Evolutionary conservation across 495 filamentous ascomycete species (phyloP), one percentile per base, ranked within the genome.

Genomic region (Aspergillus wentii): DNA sequence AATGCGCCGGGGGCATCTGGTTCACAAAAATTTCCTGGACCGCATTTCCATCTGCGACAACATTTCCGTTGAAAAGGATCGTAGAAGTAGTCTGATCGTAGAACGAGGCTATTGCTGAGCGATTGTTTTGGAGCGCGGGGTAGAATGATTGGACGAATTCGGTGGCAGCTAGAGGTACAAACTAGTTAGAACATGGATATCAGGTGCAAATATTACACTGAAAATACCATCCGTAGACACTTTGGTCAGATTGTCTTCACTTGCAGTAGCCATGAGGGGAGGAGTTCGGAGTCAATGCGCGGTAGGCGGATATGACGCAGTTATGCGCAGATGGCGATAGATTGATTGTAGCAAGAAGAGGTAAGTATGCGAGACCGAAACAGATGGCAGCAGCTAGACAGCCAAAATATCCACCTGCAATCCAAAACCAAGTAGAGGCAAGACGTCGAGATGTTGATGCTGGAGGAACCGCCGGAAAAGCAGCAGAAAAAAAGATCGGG

Each of bases 61-160:
- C 36, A 40, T 82, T 81, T 37, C 82, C 81, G 47, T 86, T 86
- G 70, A 77, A 83, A 4, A 78, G 61, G 32, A 86, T 82, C 17
- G 63, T 68, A 1, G 76, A 69, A 2, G 66, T 51, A 5, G 70
- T 57, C 13, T 66, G 50, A 13, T 63, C 56, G 58, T 86, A 86
- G 62, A 74, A 86, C 10, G 69, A 67, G 33, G 68, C 48, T 35
- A 86, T 69, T 5, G 63, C 55, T 16, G 52, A 42, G 39, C 78
- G 73, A 35, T 76, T 67, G 13, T 60, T 59, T n/a, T 76, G 56
- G 8, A 86, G 67, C 3, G 80, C 71, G 0, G 59, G 59, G 40
- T 76, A 75, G 49, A 71, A 80, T 4, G 64, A 57, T 14, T 74
- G 61, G 25, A 77, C 61, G 38, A 80, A 75, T 18, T 65, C 61